These are phyloP conservation scores for Purpureocillium lavendulum DNA, from an alignment of 2,329 filamentous ascomycete species.

Conservation along the genomic window DNA sequence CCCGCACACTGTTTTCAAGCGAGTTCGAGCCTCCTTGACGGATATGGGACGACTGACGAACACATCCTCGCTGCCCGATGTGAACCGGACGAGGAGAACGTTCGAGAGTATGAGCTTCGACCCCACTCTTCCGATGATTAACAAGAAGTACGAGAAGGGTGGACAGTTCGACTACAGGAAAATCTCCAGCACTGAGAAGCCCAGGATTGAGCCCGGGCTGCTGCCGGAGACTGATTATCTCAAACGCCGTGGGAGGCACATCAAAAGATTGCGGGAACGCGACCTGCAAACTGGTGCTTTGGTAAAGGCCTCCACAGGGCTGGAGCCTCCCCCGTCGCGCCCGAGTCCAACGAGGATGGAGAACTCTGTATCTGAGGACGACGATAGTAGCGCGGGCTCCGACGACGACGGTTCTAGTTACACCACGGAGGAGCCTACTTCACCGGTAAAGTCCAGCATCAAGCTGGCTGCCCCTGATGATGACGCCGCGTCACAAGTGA, in stretches of 20 bases:
- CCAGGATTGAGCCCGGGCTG: constrained; percentile 19
- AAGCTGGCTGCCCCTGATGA: constrained; percentile 37
- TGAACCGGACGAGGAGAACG: constrained; percentile 31
- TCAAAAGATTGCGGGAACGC: constrained; percentile 22
- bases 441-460: constrained; percentile 40
- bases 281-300: constrained; percentile 13
- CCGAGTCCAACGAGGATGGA: constrained; percentile 30
- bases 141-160: constrained; percentile 50
- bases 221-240: constrained; percentile 41
- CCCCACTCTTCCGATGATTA: constrained; percentile 41
- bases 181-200: constrained; percentile 19
- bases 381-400: constrained; percentile 43
- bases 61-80: constrained; percentile 3
- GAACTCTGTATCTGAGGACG: constrained; percentile 30
- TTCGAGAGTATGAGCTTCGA: constrained; percentile 50
- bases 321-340: constrained; percentile 15
- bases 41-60: constrained; percentile 11
- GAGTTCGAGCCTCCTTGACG: constrained; percentile 39
- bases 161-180: constrained; percentile 42
- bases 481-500: constrained; percentile 42
- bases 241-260: constrained; percentile 35
- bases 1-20: constrained; percentile 49
- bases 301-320: constrained; percentile 16
- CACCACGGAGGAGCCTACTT: constrained; percentile 38
- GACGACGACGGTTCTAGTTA: constrained; percentile 48